These are phyloP conservation scores for Vaccinium corymbosum DNA, from an alignment of 148 eudicot species.

Conservation along the genomic window DNA sequence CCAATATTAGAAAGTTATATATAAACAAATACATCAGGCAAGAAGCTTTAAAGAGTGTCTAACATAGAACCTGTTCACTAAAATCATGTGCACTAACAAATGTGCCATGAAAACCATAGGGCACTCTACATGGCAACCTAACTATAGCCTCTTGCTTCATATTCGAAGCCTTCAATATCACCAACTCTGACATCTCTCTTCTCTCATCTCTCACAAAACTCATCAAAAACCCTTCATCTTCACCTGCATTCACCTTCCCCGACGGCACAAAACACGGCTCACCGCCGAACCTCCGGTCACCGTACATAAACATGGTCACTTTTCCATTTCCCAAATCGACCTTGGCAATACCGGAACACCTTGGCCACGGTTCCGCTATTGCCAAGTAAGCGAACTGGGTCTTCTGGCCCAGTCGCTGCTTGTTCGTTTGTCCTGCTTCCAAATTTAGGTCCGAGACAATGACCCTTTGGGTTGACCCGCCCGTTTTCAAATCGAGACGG, in stretches of 20 bases:
- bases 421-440: slow-evolving; percentile 54
- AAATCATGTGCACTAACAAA: slow-evolving; percentile 38
- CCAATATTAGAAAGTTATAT: no score
- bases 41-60: neutral
- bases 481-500: slow-evolving; percentile 33
- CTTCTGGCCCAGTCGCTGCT: slow-evolving; percentile 32
- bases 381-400: slow-evolving; percentile 43
- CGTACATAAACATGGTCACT: slow-evolving; percentile 37
- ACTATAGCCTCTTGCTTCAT: slow-evolving; percentile 43
- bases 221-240: slow-evolving; percentile 25
- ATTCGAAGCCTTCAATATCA: slow-evolving; percentile 36
- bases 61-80: slow-evolving; percentile 16
- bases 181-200: slow-evolving; percentile 41
- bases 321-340: slow-evolving; percentile 44
- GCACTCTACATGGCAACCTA: slow-evolving; percentile 53
- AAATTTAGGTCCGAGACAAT: slow-evolving; percentile 38
- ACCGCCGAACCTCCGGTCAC: slow-evolving; percentile 45
- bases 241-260: slow-evolving; percentile 13
- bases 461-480: slow-evolving; percentile 36
- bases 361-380: slow-evolving; percentile 63
- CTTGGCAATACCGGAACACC: slow-evolving; percentile 54
- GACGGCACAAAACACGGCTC: slow-evolving; percentile 46
- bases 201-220: slow-evolving; percentile 42
- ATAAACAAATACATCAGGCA: no score
- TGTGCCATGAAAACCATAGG: slow-evolving; percentile 69